Evolutionary conservation across 2,329 filamentous ascomycete genomes (phyloP).

Genomic region (Elsinoe australis): DNA sequence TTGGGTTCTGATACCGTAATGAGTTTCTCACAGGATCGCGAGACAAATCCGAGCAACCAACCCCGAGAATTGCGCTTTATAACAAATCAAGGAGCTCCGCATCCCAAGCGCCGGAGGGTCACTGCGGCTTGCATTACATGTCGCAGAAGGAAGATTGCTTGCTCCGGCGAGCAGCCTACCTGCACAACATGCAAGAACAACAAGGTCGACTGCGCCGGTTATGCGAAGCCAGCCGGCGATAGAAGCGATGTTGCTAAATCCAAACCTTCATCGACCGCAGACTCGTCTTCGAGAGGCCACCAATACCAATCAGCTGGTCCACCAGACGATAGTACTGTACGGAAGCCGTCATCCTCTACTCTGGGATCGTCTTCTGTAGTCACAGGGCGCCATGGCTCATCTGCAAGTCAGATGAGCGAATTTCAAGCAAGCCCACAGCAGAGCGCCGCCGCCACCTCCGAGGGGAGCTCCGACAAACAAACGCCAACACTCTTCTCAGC

Average conservation of each 20-base stretch:
- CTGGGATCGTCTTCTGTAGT: too few species aligned
- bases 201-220: slow-evolving; percentile 42
- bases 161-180: slow-evolving; percentile 38
- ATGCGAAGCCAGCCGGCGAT: slow-evolving; percentile 26
- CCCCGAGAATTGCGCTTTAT: slow-evolving; percentile 54
- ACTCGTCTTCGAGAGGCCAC: slow-evolving; percentile 1
- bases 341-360: too few species aligned
- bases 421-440: not conserved
- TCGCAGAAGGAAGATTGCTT: slow-evolving; percentile 44
- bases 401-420: not conserved
- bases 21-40: slow-evolving; percentile 9
- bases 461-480: not conserved
- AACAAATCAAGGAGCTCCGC: slow-evolving; percentile 72
- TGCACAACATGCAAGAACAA: slow-evolving; percentile 43
- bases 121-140: slow-evolving; percentile 57
- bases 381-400: not conserved
- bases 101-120: slow-evolving; percentile 69
- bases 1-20: not conserved
- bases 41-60: slow-evolving; percentile 13
- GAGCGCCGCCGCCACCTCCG: not conserved
- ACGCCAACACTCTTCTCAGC: slow-evolving; percentile 26
- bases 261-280: not conserved
- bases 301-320: too few species aligned
- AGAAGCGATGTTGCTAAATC: not conserved
- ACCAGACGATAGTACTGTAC: too few species aligned